Percentiles rank a stretch among this genome's conserved stretches.
phyloP scores from a whole-genome alignment of 306 rosid species.

The Dalbergia cochinchinensis region DNA sequence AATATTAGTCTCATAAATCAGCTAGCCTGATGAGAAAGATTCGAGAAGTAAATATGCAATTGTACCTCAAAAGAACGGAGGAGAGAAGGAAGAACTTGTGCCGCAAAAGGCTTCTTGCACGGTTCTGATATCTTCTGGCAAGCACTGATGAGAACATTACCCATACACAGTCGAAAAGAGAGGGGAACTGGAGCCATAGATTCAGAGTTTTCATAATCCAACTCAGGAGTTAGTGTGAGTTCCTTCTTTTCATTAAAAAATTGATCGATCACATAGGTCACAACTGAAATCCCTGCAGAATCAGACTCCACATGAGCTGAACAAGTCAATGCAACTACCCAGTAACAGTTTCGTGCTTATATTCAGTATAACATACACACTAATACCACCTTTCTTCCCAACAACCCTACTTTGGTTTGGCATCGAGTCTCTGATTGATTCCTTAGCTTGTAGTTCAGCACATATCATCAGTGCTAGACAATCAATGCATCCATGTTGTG shows the following conservation, averaged over 20 bases:
- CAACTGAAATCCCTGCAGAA: conserved; percentile 53
- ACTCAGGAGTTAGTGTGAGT: conserved; percentile 43
- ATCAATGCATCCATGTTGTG: conserved; percentile 96
- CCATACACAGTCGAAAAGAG: conserved; percentile 81
- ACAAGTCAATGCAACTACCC: conserved; percentile 40
- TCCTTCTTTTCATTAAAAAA: conserved; percentile 47
- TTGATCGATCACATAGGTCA: conserved; percentile 58
- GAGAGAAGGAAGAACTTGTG: conserved; percentile 65
- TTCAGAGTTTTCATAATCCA: conserved; percentile 37
- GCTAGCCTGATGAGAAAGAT: conserved; percentile 27
- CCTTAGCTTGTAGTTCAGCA: conserved; percentile 69
- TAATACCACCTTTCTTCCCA: conserved; percentile 59
- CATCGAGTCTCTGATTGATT: conserved; percentile 47
- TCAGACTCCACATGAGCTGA: conserved; percentile 49
- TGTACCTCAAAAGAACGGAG: conserved; percentile 72
- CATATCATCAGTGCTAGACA: conserved; percentile 91
- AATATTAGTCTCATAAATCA: conserved; percentile 44
- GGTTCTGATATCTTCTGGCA: conserved; percentile 80
- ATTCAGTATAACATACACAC: conserved; percentile 33
- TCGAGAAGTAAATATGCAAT: conserved; percentile 17
- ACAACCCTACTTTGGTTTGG: conserved; percentile 42
- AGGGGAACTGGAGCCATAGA: conserved; percentile 54
- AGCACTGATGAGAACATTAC: conserved; percentile 89
- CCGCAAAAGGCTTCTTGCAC: conserved; percentile 63
- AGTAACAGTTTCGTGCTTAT: conserved; percentile 30